Evolutionary conservation across 2,329 filamentous ascomycete genomes (phyloP).

Genomic region (Acrocalymma vagum): DNA sequence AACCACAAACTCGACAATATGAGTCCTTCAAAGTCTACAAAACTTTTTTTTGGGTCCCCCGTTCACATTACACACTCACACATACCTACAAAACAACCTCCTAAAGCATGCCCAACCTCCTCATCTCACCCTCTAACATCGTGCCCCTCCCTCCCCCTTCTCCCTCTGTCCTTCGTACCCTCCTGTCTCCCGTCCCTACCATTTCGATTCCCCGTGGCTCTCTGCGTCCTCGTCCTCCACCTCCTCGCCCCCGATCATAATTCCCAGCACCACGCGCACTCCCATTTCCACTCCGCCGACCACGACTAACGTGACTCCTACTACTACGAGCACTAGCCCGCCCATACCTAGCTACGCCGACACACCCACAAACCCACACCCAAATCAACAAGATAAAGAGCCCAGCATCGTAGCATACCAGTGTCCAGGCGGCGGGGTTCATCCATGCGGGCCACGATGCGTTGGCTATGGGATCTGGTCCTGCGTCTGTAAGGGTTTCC

Average conservation of each 20-base stretch:
- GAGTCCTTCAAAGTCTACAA: too few relatives aligned
- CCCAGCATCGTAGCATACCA: slow-evolving; percentile 29
- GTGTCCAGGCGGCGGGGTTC: slow-evolving; percentile 13
- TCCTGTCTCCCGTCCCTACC: slow-evolving; percentile 3
- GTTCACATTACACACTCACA: too few relatives aligned
- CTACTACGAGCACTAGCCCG: slow-evolving; percentile 2
- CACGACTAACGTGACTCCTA: background rate
- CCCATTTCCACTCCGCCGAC: background rate
- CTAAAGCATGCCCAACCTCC: slow-evolving; percentile 31
- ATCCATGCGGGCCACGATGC: slow-evolving; percentile 13
- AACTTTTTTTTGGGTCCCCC: too few relatives aligned
- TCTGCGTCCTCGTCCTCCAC: slow-evolving; percentile 3
- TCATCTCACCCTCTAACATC: slow-evolving; percentile 31
- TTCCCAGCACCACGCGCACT: slow-evolving; percentile 1
- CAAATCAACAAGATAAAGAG: slow-evolving; percentile 16
- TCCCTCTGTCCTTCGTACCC: slow-evolving; percentile 1
- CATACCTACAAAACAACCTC: background rate
- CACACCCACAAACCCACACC: slow-evolving; percentile 17
- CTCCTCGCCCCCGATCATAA: slow-evolving; percentile 13
- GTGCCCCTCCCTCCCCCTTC: slow-evolving; percentile 5
- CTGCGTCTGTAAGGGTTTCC: too few relatives aligned
- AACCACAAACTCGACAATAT: too few relatives aligned
- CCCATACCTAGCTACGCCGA: background rate
- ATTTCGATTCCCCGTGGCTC: slow-evolving; percentile 2
- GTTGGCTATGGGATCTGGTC: too few relatives aligned